These are phyloP conservation scores for Syncephalis fuscata DNA, from an alignment of 371 early-diverging fungal genomes.

Conservation along the genomic window DNA sequence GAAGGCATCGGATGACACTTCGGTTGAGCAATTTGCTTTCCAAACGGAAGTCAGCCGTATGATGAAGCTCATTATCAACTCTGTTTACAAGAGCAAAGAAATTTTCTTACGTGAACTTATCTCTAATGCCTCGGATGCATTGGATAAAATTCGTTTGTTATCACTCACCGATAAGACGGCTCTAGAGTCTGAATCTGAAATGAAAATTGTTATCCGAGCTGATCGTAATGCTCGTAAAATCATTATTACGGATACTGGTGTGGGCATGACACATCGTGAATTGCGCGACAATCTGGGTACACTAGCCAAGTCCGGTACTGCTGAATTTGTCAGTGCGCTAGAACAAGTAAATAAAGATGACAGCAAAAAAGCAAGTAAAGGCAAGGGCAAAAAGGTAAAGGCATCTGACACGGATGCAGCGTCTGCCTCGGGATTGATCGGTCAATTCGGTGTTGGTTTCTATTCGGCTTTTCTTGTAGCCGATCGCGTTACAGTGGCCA, in stretches of 20 bases:
- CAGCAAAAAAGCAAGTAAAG: conserved; percentile 7
- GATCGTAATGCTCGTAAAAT: conserved; percentile 47
- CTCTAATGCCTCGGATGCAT: conserved; percentile 91
- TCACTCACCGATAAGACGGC: conserved; percentile 50
- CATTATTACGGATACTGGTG: conserved; percentile 81
- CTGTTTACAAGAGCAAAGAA: conserved; percentile 70
- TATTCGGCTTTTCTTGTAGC: conserved; percentile 89
- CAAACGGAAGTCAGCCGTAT: conserved; percentile 65
- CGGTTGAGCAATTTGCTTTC: conserved; percentile 5
- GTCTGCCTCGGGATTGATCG: conserved; percentile 61
- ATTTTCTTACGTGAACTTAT: conserved; percentile 94
- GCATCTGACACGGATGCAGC: conserved; percentile 12
- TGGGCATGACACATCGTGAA: conserved; percentile 92
- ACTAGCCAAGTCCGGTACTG: conserved; percentile 84
- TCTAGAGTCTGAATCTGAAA: conserved; percentile 28
- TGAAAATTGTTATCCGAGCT: conserved; percentile 57
- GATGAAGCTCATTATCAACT: conserved; percentile 85
- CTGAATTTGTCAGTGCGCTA: conserved; percentile 61
- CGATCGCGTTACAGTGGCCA: conserved; percentile 87
- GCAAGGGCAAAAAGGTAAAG: no score
- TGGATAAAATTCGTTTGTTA: conserved; percentile 81
- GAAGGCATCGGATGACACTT: no score
- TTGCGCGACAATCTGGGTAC: conserved; percentile 88
- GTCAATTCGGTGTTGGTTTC: conserved; percentile 98
- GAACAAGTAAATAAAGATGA: conserved; percentile 25